Evolutionary conservation across 495 filamentous ascomycete genomes (phyloP).

Genomic region (Aspergillus saccharolyticus): DNA sequence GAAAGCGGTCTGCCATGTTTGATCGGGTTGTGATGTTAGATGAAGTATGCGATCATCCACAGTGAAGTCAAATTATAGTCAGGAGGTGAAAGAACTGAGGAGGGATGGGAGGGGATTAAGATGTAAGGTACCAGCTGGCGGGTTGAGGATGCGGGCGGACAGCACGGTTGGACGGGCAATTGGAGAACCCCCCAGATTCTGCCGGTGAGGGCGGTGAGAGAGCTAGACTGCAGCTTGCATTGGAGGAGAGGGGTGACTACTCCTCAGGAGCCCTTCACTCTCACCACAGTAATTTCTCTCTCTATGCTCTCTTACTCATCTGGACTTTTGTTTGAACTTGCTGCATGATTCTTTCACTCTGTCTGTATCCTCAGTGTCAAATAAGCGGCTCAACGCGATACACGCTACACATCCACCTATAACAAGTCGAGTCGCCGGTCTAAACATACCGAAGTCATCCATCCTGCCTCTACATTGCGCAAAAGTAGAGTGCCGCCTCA

Average conservation of each 20-base stretch:
- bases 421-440: neutral
- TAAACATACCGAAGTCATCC: neutral
- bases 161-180: constrained; percentile 6
- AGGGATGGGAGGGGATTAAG: constrained; percentile 4
- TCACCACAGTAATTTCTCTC: neutral
- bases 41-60: neutral
- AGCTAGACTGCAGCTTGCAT: constrained; percentile 13
- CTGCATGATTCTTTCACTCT: neutral
- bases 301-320: neutral
- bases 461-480: neutral
- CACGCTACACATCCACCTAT: neutral
- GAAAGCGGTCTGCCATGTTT: constrained; percentile 92
- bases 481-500: neutral
- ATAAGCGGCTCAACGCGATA: too few relatives aligned
- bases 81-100: constrained; percentile 9
- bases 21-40: neutral
- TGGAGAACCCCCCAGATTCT: constrained; percentile 23
- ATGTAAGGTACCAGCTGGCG: constrained; percentile 26
- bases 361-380: neutral
- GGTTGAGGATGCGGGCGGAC: constrained; percentile 25
- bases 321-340: too few relatives aligned
- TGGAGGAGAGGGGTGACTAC: neutral
- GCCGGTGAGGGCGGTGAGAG: constrained; percentile 31
- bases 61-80: neutral
- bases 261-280: neutral